Evolutionary conservation across 192 early-diverging fungal genomes (phyloP).

Genomic region (Umbelopsis vinacea): DNA sequence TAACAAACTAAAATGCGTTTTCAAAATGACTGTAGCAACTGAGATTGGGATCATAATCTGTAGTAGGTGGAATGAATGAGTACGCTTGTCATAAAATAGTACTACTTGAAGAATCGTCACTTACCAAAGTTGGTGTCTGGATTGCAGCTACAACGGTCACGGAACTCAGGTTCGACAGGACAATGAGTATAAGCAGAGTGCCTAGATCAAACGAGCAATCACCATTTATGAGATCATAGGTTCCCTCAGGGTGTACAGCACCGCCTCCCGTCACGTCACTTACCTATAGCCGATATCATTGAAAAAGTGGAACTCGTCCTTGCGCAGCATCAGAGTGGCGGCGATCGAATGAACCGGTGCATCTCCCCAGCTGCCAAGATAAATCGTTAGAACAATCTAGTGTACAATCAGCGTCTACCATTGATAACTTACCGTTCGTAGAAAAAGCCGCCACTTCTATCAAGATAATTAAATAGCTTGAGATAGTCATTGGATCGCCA

Average conservation of each 20-base stretch:
- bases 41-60: constrained; percentile 27
- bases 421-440: constrained; percentile 64
- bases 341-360: constrained; percentile 76
- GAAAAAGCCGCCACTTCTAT: constrained; percentile 80
- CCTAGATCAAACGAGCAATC: background rate
- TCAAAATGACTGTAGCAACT: constrained; percentile 24
- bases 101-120: background rate
- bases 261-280: background rate
- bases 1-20: background rate
- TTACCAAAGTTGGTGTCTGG: constrained; percentile 55
- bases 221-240: background rate
- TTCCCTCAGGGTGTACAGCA: background rate
- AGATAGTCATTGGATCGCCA: constrained; percentile 72
- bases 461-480: constrained; percentile 72
- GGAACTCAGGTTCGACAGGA: constrained; percentile 50
- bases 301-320: constrained; percentile 73
- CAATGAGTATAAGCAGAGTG: constrained; percentile 68
- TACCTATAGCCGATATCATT: constrained; percentile 70
- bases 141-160: constrained; percentile 55
- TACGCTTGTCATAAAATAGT: background rate
- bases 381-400: background rate
- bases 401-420: background rate
- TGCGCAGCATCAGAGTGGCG: constrained; percentile 60
- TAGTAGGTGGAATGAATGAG: background rate
- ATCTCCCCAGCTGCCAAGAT: constrained; percentile 67